Base-by-base conservation (phyloP, 2,329 filamentous ascomycete genomes). In the Calcarisporium arbuscula region DNA sequence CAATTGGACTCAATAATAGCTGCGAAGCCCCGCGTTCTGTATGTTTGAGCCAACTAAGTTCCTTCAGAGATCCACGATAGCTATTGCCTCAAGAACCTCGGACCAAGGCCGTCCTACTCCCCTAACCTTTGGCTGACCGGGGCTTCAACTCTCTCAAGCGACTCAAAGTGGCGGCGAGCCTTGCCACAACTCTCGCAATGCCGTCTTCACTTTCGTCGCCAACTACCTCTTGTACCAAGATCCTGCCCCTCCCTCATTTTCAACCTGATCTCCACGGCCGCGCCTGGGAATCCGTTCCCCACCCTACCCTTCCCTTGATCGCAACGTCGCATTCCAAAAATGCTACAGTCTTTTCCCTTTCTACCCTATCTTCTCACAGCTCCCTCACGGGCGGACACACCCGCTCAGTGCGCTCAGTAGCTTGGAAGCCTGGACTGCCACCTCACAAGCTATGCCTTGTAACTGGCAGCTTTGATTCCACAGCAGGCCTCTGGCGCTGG, bases 381-480 rank as follows among this genome's bases (percentile, higher is more conserved):
- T 76, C 74, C 15, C 80, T 96, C 35, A 80, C 81, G 7, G 89
- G 88, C 40, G 92, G 90, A 7, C 92, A 98, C 64, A 85, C 87
- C 48, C 84, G 92, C 37, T 92, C 84, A 49, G 80, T 98, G n/a
- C 78, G 92, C 36, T 78, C 79, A 32, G 78, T 81, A 15, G 81
- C 86, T 23, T 98, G 92, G 92, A 94, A 94, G 61, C 88, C 89
- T 0, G 71, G 72, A 40, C 62, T 76, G 28, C 64, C 71, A 11
- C 61, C 65, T 4, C 61, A 69, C 41, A 77, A 80, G 54, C 80
- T 85, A 36, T 86, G 90, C 28, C 74, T 96, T 12, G 89, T 90
- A 5, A 95, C 89, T 0, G 92, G 87, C 5, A 92, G 84, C 56
- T 98, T 98, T 56, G 92, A 98, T 59, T 82, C 86, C 12, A 94